phyloP scores from a whole-genome alignment of 306 rosid species.

The Aeschynomene evenia region DNA sequence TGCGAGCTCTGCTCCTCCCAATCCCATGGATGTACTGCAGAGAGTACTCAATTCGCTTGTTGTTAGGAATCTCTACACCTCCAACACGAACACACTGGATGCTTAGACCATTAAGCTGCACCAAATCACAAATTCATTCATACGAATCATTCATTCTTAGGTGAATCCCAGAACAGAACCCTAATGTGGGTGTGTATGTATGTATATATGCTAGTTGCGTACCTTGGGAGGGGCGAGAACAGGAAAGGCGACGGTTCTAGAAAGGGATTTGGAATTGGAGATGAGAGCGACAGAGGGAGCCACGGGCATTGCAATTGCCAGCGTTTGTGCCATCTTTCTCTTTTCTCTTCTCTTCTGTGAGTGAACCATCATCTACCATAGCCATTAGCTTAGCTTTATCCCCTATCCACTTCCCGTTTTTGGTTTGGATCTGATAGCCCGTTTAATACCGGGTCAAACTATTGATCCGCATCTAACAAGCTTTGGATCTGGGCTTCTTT shows the following conservation, averaged over 20 bases:
- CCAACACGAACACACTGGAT: conserved; percentile 83
- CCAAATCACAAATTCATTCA: too few relatives aligned
- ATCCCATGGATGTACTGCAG: conserved; percentile 91
- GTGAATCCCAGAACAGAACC: background rate
- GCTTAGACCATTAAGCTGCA: conserved; percentile 44
- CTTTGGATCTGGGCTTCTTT: background rate
- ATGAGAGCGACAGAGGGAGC: conserved; percentile 67
- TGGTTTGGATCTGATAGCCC: conserved; percentile 1
- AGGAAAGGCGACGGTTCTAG: conserved; percentile 49
- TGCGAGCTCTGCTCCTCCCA: conserved; percentile 66
- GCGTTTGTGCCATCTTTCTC: conserved; percentile 64
- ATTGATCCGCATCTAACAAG: background rate
- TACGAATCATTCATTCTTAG: too few relatives aligned
- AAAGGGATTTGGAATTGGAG: conserved; percentile 31
- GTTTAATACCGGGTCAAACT: background rate
- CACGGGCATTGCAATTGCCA: conserved; percentile 74
- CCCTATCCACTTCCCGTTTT: background rate
- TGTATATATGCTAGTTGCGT: too few relatives aligned
- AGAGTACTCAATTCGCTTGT: conserved; percentile 76
- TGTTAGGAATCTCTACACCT: conserved; percentile 88
- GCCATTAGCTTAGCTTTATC: conserved; percentile 26
- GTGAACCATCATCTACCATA: background rate
- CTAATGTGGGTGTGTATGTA: too few relatives aligned
- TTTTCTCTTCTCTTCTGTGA: background rate
- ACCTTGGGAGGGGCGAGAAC: conserved; percentile 51